A percentile compares a stretch with the other conserved stretches of the same genome.
Evolutionary conservation across 202 grass and related monocot genomes (phyloP).

Genomic region (Eragrostis tef): DNA sequence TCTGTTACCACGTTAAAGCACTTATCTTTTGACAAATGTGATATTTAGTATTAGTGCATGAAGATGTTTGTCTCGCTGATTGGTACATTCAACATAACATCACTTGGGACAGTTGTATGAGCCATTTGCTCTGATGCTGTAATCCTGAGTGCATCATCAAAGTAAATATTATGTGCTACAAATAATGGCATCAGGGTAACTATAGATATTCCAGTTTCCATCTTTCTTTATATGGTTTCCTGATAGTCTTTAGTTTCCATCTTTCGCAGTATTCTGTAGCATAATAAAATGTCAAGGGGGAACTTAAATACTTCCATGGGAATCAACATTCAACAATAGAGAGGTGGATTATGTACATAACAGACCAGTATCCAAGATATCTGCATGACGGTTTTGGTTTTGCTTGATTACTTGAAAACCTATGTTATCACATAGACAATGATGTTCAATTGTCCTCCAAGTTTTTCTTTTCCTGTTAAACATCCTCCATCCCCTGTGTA

Average conservation of each 20-base stretch:
- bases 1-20: background rate
- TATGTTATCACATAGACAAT: slow-evolving; percentile 3
- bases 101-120: background rate
- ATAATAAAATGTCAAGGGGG: background rate
- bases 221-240: slow-evolving; percentile 11
- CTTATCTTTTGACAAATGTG: background rate
- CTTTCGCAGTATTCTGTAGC: background rate
- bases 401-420: background rate
- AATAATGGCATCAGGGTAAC: background rate
- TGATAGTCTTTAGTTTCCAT: background rate
- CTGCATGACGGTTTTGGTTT: background rate
- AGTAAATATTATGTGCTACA: background rate
- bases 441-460: background rate
- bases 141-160: slow-evolving; percentile 15
- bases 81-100: background rate
- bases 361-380: background rate
- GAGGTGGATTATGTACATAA: background rate
- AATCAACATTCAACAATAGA: background rate
- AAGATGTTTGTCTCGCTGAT: background rate
- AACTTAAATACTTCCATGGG: background rate
- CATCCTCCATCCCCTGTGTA: background rate
- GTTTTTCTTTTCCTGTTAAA: background rate
- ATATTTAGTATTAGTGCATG: background rate
- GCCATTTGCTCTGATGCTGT: background rate
- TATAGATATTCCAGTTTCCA: too few relatives aligned